Percentiles rank a stretch among this genome's conserved stretches.
phyloP scores from a whole-genome alignment of 1,139 yeast genomes.

The Saccharomycopsis hybrid region DNA sequence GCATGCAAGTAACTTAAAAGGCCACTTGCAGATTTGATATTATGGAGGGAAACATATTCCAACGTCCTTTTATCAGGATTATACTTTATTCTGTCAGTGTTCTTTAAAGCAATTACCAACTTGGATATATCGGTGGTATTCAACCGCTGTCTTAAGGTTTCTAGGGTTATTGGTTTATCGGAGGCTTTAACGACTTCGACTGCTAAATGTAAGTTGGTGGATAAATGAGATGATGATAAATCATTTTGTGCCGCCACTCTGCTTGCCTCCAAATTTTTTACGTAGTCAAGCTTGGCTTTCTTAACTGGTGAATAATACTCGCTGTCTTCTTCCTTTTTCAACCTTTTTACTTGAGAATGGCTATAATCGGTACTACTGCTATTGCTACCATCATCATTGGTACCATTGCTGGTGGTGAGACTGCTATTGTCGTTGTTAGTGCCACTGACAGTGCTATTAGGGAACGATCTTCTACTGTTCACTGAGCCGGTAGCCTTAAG shows the following conservation, averaged over 20 bases:
- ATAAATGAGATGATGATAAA: slow-evolving; percentile 53
- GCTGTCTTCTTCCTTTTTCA: not conserved
- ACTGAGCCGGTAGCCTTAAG: slow-evolving; percentile 5
- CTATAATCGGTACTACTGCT: not conserved
- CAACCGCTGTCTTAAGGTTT: slow-evolving; percentile 54
- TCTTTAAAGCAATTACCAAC: slow-evolving; percentile 62
- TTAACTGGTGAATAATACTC: slow-evolving; percentile 5
- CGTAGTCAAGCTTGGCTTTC: slow-evolving; percentile 23
- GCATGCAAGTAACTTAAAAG: slow-evolving; percentile 65
- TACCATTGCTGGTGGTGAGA: not conserved
- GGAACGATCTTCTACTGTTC: not conserved
- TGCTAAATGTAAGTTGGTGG: slow-evolving; percentile 79
- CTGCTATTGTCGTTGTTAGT: not conserved
- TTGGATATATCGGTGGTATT: slow-evolving; percentile 36
- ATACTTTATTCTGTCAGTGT: slow-evolving; percentile 67
- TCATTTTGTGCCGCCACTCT: slow-evolving; percentile 28
- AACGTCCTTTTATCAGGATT: slow-evolving; percentile 56
- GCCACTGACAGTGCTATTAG: not conserved
- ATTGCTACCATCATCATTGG: not conserved
- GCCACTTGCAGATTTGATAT: slow-evolving; percentile 76
- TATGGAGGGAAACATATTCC: slow-evolving; percentile 83
- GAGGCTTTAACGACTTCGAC: slow-evolving; percentile 73
- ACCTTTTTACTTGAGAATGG: not conserved
- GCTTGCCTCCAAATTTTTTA: slow-evolving; percentile 33
- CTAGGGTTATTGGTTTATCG: slow-evolving; percentile 62